These are phyloP conservation scores for Litsea cubeba DNA, from an alignment of 164 flowering plant species.

Conservation along the genomic window DNA sequence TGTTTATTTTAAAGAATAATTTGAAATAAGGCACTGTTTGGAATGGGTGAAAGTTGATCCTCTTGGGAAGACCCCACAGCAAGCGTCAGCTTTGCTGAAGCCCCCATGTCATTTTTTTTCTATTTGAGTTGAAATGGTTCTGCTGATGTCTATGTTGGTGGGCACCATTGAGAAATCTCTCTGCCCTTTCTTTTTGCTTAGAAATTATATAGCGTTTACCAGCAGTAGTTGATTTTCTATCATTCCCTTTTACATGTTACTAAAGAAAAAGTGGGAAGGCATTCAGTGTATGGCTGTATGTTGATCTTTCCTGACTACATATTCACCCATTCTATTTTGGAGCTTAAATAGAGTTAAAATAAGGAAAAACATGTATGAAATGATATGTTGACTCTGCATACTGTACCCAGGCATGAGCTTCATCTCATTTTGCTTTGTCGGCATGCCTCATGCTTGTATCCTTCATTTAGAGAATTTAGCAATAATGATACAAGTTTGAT, in stretches of 20 bases:
- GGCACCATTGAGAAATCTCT: not conserved
- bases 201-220: not conserved
- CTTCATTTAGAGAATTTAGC: not conserved
- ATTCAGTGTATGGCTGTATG: not conserved
- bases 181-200: not conserved
- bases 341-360: not conserved
- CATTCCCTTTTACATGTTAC: not conserved
- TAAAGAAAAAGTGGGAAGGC: not conserved
- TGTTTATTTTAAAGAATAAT: too few species aligned
- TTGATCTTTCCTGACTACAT: not conserved
- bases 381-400: not conserved
- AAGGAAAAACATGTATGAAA: not conserved
- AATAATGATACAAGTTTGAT: not conserved
- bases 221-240: not conserved
- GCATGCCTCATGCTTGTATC: not conserved
- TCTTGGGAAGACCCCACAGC: too few species aligned
- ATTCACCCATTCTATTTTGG: not conserved
- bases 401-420: not conserved
- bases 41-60: too few species aligned
- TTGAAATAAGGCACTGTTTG: too few species aligned
- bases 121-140: not conserved
- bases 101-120: too few species aligned
- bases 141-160: not conserved
- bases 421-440: not conserved
- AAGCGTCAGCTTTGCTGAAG: too few species aligned